Evolutionary conservation across 2,329 filamentous ascomycete species (phyloP), one percentile per base, ranked within the genome.

Genomic region (Acarospora socialis): DNA sequence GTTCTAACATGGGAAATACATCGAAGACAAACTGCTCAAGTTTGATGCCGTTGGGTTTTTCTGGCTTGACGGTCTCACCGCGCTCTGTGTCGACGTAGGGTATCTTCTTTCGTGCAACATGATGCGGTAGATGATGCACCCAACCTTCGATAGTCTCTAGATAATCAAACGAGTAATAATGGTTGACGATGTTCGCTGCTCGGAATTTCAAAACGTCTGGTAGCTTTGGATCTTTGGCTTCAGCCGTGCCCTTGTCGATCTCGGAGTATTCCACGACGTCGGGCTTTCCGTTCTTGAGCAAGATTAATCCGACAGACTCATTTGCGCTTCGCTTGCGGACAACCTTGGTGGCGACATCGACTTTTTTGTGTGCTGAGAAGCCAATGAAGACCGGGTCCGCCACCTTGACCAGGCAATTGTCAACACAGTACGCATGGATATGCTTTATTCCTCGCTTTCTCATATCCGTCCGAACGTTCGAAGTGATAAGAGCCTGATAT

Each of bases 341-440:
- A n/a, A 94, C 90, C 68, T 98, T 98, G 46, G 90, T 98, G 19
- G 87, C 87, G 49, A 98, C 92, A 60, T 93, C 84, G 46, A 94
- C 87, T 38, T 83, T 63, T 56, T 87, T 81, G 31, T 77, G 72
- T 24, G 87, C 84, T 4, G 84, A 72, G 60, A 95, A 95, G 46
- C 90, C 90, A 47, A 95, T 77, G 63, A 98, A 95, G 46, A 83
- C 71, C 9, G 90, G 90, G 51, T 98, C 90, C 17, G 87, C 87
- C n/a, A 98, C 87, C 61, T 83, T 87, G 55, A 93, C 87, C n/a
- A 98, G 71, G 63, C 87, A 95, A 67, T 98, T 98, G 64, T 98
- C 90, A 27, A 98, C 90, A 52, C 90, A 94, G 69, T 95, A 95
- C 28, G 86, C 80, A 59, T 98, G 87, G 40, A 98, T 79, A 63